Base-by-base conservation (phyloP, 192 early-diverging fungal genomes). In the Irineochytrium annulatum region DNA sequence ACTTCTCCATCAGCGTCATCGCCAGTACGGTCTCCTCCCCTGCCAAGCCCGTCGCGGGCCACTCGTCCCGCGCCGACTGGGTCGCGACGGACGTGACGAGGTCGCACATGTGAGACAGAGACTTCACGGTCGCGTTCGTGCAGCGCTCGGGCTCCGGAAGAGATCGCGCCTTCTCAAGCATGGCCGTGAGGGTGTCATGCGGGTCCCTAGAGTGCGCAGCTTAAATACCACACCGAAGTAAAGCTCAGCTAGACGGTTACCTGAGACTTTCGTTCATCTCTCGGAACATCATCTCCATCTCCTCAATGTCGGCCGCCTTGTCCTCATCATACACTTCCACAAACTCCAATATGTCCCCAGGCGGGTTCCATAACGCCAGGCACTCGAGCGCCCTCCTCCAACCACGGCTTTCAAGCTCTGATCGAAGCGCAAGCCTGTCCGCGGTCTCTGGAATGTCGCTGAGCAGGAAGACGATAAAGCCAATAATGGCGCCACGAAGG, bases 291-390 rank as follows among this genome's bases (percentile, higher is more conserved):
- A 17, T 56, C 41, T 77, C 76, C 24, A 68, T 55, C 33, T 67
- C 41, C 17, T 61, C 68, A 2, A 63, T 24, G 49, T 77, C 76
- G n/a, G 61, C 65, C 3, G 39, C 41, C 5, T 62, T 30, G 34
- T 65, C 71, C 2, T 71, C 72, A 32, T 69, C 69, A 60, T 66
- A 77, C 19, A 65, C 53, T 14, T 70, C 53, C 2, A 74, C 28
- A 27, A 53, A 51, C 32, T 69, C 63, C 6, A 48, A 14, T 13
- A 77, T 32, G 1, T 62, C 63, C 1, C 60, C 57, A 14, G 55
- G 26, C 30, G 62, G 56, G 3, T 65, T 68, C 57, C 33, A 62
- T 30, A 4, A 8, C 34, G 3, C 19, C 1, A 65, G 44, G 6
- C 31, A 34, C 31, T 46, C 34, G 46, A 71, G 39, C 8, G 63